phyloP scores from a whole-genome alignment of 2,329 filamentous ascomycete species.

The Cadophora sp. region DNA sequence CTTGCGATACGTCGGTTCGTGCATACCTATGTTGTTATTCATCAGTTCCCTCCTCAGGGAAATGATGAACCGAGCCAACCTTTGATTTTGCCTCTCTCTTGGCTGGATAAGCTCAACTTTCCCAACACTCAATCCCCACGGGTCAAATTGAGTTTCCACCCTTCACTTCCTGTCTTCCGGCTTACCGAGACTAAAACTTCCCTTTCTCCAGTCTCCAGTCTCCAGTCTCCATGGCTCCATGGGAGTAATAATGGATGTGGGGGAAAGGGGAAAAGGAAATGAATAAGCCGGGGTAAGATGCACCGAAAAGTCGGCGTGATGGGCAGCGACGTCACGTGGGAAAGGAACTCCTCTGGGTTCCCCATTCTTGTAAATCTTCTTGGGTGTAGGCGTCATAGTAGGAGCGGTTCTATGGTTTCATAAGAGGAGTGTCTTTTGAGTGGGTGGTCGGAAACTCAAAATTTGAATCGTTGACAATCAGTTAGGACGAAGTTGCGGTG shows the following conservation, averaged over 20 bases:
- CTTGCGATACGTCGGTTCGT: background rate
- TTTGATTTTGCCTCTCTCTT: background rate
- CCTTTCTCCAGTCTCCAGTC: slow-evolving; percentile 1
- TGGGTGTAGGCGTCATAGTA: background rate
- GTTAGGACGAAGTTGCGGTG: too few species aligned
- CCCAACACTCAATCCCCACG: background rate
- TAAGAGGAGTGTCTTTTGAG: background rate
- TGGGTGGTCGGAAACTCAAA: background rate
- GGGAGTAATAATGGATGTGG: background rate
- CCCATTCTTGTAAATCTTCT: background rate
- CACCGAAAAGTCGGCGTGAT: slow-evolving; percentile 1
- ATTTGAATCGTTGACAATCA: background rate
- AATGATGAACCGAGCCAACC: background rate
- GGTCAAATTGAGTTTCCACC: background rate
- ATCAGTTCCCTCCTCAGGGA: background rate
- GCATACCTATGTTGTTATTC: background rate
- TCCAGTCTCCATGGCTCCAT: background rate
- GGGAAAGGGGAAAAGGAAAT: background rate
- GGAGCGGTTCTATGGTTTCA: background rate
- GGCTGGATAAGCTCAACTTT: background rate
- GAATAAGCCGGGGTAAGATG: background rate
- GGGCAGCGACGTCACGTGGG: background rate
- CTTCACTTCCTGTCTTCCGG: background rate
- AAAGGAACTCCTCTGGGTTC: background rate
- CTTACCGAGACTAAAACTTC: background rate